These are phyloP conservation scores for Castanea crenata DNA, from an alignment of 306 rosid genomes.

Conservation along the genomic window DNA sequence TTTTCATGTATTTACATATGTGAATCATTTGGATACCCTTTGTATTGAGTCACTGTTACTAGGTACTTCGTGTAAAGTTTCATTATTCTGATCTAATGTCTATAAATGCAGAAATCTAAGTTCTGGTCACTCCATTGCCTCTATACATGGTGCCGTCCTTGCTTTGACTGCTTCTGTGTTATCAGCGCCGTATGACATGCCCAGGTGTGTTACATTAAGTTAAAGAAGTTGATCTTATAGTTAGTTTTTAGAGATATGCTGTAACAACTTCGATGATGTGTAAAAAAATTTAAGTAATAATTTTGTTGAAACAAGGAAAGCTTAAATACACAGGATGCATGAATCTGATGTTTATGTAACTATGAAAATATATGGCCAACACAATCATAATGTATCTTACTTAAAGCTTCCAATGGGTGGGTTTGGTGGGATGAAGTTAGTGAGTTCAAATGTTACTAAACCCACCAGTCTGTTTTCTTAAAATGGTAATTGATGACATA, in stretches of 20 bases:
- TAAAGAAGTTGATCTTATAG: slow-evolving; percentile 1
- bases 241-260: not conserved
- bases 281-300: too few species aligned
- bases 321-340: too few species aligned
- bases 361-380: not conserved
- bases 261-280: not conserved
- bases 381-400: not conserved
- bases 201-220: slow-evolving; percentile 53
- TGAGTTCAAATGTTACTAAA: not conserved
- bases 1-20: not conserved
- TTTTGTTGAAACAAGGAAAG: too few species aligned
- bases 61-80: not conserved
- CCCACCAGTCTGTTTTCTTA: not conserved
- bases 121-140: slow-evolving; percentile 70
- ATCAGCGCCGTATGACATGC: slow-evolving; percentile 97
- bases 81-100: slow-evolving; percentile 11
- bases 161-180: slow-evolving; percentile 90
- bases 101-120: slow-evolving; percentile 56
- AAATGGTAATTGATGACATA: not conserved
- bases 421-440: not conserved
- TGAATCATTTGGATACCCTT: not conserved
- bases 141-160: slow-evolving; percentile 87
- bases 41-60: not conserved
- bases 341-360: not conserved
- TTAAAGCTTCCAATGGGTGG: not conserved